Evolutionary conservation across 768 basidiomycete genomes (phyloP), one percentile per base, ranked within the genome.

Genomic region (Agaricus blazei): DNA sequence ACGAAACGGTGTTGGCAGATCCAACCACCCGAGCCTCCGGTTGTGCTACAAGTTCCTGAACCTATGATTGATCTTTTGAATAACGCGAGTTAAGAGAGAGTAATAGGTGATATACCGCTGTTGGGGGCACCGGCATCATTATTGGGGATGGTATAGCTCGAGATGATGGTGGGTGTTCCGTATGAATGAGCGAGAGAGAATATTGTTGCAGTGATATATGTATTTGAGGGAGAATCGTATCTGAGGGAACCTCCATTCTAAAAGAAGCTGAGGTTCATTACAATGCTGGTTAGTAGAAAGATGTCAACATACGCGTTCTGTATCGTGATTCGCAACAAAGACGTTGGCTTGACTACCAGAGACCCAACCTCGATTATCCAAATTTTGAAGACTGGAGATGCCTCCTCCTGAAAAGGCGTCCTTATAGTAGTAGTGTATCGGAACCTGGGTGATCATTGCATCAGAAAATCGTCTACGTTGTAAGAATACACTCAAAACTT

Each of bases 271-370:
- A 40, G 12, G 8, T 7, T 34, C 2, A 34, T 26, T n/a, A 12
- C 3, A 43, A 34, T 2, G 3, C 1, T 24, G 14, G 4, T 9
- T 24, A 29, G 27, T 14, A 11, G 27, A 36, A n/a, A 51, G 7
- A 12, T 46, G 27, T 52, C 9, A 14, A 59, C 70, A 23, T 45
- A 77, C 78, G 44, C 86, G 69, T 64, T 87, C 87, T 1, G 85
- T 87, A 59, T 88, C 87, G 54, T 87, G 86, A 60, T 88, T 85
- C 0, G 80, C 71, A 3, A 87, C 84, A 56, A 87, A 87, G 6
- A 82, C 77, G 59, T 87, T 88, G 0, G 85, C 85, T 14, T 62
- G 59, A 0, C 64, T 68, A 1, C 83, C 74, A 0, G 78, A 42
- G 1, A 86, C 71, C 85, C 84, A 88, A 2, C 83, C 83, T 63